Evolutionary conservation across 768 basidiomycete genomes (phyloP), one percentile per base, ranked within the genome.

Genomic region (Mycena metata): DNA sequence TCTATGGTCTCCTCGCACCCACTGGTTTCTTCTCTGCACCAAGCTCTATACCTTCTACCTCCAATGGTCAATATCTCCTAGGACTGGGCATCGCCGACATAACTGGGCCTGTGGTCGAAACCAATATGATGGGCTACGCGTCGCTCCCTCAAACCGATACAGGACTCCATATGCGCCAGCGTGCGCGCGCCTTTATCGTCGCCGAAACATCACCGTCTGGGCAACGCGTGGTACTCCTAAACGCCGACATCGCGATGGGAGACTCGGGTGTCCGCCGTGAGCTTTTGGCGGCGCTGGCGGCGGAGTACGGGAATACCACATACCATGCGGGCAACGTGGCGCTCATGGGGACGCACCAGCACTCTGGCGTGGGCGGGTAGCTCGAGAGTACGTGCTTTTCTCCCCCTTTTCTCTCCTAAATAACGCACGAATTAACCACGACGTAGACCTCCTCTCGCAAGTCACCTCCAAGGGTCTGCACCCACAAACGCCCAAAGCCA

Each of bases 361-460:
- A 95, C 76, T 82, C 90, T 0, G 93, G 92, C 17, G 93, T 92
- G 23, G 93, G 91, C 21, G 92, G 92, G 0, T 94, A 93, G 77
- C 81, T 91, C 42, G 91, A 94, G 81, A 87, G 69, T 70, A 26
- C 30, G 69, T n/a, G n/a, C n/a, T n/a, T n/a, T n/a, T 66, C 1
- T 19, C 43, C 23, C 30, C 12, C 21, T 60, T 51, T 36, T 15
- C 17, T 39, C 6, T 36, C 2, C 19, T 1, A 35, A 35, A 19
- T 5, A n/a, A 54, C 35, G 16, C 16, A 9, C 16, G 17, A 9
- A 35, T 35, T 11, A 0, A 11, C n/a, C 41, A 2, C 17, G 7
- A 33, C 47, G 16, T 26, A 70, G 69, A 93, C 74, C 84, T 94
- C 35, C 86, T 95, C 43, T 91, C 92, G 0, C 92, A 94, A 76